Evolutionary conservation across 768 basidiomycete species (phyloP).

Genomic region (Pleurotus djamor): DNA sequence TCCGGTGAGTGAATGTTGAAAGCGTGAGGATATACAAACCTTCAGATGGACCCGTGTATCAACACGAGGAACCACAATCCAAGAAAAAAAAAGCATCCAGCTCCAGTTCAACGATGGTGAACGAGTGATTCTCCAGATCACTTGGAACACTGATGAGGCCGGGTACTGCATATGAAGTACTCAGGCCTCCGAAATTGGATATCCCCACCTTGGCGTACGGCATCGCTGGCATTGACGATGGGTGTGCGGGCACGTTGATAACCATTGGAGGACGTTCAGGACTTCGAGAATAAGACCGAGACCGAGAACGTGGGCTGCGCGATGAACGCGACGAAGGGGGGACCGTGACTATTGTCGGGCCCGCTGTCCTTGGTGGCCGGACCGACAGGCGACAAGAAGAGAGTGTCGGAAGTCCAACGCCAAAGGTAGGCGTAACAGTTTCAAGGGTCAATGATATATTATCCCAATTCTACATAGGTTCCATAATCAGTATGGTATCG

Average conservation of each 20-base stretch:
- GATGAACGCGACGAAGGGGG: not conserved
- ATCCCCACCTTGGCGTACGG: not conserved
- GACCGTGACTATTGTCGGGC: not conserved
- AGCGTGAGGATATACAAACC: constrained; percentile 12
- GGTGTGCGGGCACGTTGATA: not conserved
- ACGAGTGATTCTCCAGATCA: constrained; percentile 24
- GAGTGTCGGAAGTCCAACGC: constrained; percentile 14
- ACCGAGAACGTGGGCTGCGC: not conserved
- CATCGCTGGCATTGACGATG: not conserved
- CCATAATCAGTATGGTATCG: not conserved
- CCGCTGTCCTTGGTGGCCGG: too few relatives aligned
- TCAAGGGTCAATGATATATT: constrained; percentile 18
- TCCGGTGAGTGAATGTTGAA: not conserved
- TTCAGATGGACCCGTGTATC: constrained; percentile 24
- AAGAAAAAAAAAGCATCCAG: constrained; percentile 29
- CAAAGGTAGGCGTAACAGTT: constrained; percentile 19
- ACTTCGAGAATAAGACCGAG: not conserved
- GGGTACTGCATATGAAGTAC: constrained; percentile 29
- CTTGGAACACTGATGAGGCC: constrained; percentile 28
- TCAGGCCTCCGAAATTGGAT: constrained; percentile 17
- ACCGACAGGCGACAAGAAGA: constrained; percentile 13
- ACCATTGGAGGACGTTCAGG: not conserved
- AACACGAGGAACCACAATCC: constrained; percentile 32
- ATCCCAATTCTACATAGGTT: constrained; percentile 14
- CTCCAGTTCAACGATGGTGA: constrained; percentile 27